Conservation (phyloP, 306 rosid genomes). For the Sechiopsis laciniata region DNA sequence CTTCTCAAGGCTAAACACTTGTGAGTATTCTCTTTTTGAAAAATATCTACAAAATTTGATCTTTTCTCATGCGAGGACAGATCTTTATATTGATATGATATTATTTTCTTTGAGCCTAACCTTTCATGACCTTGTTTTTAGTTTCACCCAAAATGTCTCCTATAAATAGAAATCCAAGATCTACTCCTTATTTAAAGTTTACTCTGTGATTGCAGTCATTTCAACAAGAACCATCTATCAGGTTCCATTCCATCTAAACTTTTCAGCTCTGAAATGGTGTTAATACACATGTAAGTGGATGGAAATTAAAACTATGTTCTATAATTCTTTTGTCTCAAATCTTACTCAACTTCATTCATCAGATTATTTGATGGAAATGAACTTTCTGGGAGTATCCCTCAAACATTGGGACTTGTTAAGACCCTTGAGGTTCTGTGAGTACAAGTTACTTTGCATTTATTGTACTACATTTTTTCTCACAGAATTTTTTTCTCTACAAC, state of each 20-base stretch:
- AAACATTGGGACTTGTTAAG: constrained; percentile 62
- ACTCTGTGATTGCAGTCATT: constrained; percentile 65
- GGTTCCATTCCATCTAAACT: constrained; percentile 60
- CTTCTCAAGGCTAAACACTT: constrained; percentile 78
- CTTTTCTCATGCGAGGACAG: no score
- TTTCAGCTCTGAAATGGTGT: constrained; percentile 62
- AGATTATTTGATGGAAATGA: constrained; percentile 80
- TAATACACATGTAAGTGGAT: constrained; percentile 77
- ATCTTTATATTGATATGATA: no score
- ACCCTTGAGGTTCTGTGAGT: constrained; percentile 97
- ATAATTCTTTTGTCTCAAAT: background rate
- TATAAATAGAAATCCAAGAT: no score
- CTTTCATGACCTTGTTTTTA: no score
- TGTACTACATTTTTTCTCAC: background rate
- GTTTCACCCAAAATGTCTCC: no score
- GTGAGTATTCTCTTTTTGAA: constrained; percentile 39
- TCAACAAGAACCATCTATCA: constrained; percentile 82
- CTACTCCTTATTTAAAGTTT: background rate
- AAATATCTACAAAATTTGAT: constrained; percentile 1
- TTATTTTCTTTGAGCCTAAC: no score
- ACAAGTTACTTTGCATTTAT: constrained; percentile 25
- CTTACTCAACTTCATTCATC: constrained; percentile 12
- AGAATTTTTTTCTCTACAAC: background rate
- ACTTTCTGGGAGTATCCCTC: constrained; percentile 57
- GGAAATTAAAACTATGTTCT: background rate